Evolutionary conservation across 2,329 filamentous ascomycete genomes (phyloP).

Genomic region (Pseudogymnoascus sp.): DNA sequence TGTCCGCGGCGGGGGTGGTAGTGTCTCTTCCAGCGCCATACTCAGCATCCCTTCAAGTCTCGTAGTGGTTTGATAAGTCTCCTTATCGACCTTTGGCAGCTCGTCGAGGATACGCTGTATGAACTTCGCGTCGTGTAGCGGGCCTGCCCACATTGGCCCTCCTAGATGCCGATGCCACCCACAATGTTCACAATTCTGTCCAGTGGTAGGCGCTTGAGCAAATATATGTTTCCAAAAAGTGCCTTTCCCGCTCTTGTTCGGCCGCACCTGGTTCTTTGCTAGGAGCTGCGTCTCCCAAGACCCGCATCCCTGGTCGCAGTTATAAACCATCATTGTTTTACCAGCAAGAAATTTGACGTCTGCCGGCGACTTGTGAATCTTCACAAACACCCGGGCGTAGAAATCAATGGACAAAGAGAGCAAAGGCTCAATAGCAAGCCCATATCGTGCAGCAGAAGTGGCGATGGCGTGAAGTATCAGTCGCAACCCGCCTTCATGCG

Average conservation of each 20-base stretch:
- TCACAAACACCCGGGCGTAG: slow-evolving; percentile 83
- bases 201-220: slow-evolving; percentile 58
- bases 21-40: slow-evolving; percentile 70
- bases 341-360: slow-evolving; percentile 85
- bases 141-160: slow-evolving; percentile 92
- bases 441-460: slow-evolving; percentile 72
- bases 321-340: slow-evolving; percentile 89
- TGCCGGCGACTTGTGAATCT: slow-evolving; percentile 67
- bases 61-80: slow-evolving; percentile 68
- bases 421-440: slow-evolving; percentile 79
- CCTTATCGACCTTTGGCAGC: slow-evolving; percentile 55
- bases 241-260: slow-evolving; percentile 61
- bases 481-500: slow-evolving; percentile 82
- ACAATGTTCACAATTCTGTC: slow-evolving; percentile 70
- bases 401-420: slow-evolving; percentile 94
- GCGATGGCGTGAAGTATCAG: slow-evolving; percentile 78
- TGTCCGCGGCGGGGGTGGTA: slow-evolving; percentile 15
- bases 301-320: slow-evolving; percentile 85
- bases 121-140: slow-evolving; percentile 76
- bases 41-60: slow-evolving; percentile 87
- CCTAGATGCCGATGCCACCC: slow-evolving; percentile 77
- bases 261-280: slow-evolving; percentile 55
- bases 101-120: slow-evolving; percentile 68
- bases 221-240: slow-evolving; percentile 72
- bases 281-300: slow-evolving; percentile 79